Percentiles rank a stretch among this genome's conserved stretches.
Evolutionary conservation across 1,284 basidiomycete genomes (phyloP).

Genomic region (Stygiomarasmius scandens): DNA sequence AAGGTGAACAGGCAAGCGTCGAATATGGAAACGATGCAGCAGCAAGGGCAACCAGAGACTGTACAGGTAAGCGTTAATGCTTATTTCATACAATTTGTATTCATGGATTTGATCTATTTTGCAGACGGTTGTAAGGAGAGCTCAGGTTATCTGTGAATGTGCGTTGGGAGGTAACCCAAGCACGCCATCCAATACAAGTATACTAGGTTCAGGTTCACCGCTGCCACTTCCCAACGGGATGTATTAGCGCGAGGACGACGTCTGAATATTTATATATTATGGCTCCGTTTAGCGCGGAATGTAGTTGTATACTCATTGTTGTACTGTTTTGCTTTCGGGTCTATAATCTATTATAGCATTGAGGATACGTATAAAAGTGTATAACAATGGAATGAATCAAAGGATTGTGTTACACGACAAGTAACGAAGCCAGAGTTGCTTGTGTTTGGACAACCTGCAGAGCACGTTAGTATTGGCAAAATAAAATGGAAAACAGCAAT

Average conservation of each 20-base stretch:
- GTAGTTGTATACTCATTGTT: neutral
- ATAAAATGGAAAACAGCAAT: conserved; percentile 5
- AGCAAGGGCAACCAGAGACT: conserved; percentile 44
- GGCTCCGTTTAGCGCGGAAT: neutral
- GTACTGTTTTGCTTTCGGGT: no score
- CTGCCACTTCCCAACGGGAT: neutral
- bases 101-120: no score
- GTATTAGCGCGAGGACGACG: neutral
- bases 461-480: conserved; percentile 10
- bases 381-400: neutral
- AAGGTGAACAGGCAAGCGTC: conserved; percentile 63
- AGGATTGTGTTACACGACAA: conserved; percentile 52
- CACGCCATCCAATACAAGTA: neutral
- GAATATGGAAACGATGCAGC: conserved; percentile 23
- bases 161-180: conserved; percentile 45
- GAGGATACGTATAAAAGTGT: neutral
- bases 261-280: neutral
- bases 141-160: conserved; percentile 84
- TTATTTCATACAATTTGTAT: no score
- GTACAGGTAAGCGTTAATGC: conserved; percentile 47
- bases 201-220: neutral
- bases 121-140: conserved; percentile 71
- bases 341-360: neutral
- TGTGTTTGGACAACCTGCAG: conserved; percentile 80
- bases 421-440: conserved; percentile 61